These are phyloP conservation scores for Durotheca rogersii DNA, from an alignment of 495 filamentous ascomycete species.

Conservation along the genomic window DNA sequence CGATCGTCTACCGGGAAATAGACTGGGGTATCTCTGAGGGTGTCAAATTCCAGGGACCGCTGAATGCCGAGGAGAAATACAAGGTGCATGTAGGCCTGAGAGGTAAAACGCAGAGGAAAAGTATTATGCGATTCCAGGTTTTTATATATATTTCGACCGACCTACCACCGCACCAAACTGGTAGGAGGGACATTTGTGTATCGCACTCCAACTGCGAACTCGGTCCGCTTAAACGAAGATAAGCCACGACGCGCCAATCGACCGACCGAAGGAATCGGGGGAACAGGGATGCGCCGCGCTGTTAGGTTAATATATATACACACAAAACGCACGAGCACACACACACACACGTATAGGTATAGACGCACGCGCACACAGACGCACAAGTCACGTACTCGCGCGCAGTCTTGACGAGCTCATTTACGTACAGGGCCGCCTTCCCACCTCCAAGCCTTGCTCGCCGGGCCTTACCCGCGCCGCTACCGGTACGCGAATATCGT, in stretches of 20 bases:
- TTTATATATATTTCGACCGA: neutral
- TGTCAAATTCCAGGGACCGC: neutral
- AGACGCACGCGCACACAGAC: neutral
- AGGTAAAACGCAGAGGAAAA: neutral
- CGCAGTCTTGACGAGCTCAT: slow-evolving; percentile 4
- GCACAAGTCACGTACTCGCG: neutral
- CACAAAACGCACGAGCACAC: no score
- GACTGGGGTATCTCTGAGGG: no score
- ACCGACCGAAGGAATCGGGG: no score
- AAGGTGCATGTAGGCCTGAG: neutral
- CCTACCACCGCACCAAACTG: neutral
- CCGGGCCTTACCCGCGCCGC: no score
- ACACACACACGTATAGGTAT: neutral
- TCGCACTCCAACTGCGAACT: slow-evolving; percentile 16
- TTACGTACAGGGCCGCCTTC: neutral
- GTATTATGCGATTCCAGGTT: neutral
- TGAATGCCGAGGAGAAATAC: neutral
- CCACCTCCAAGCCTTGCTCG: no score
- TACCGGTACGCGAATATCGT: slow-evolving; percentile 28
- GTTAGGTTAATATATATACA: no score
- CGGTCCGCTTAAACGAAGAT: slow-evolving; percentile 23
- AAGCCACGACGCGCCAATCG: slow-evolving; percentile 3
- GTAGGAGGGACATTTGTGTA: slow-evolving; percentile 1
- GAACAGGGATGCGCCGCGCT: no score
- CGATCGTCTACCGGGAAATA: no score